Evolutionary conservation across 2,329 filamentous ascomycete genomes (phyloP), one percentile per base, ranked within the genome.

Genomic region (Penicillium italicum): DNA sequence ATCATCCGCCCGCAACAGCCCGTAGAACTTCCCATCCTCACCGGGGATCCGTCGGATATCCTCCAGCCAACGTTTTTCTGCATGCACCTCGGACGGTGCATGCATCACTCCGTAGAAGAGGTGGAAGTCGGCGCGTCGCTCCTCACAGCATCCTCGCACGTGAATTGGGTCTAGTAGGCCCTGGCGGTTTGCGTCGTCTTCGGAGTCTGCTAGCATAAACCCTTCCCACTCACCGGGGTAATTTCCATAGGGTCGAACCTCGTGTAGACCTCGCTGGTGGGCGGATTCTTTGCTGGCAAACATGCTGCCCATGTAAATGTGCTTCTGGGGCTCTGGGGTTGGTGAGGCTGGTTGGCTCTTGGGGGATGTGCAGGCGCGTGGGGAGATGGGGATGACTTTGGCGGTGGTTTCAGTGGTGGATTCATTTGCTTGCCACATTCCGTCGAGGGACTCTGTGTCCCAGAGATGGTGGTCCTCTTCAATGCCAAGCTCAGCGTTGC

Each of bases 381-480:
- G 50, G 12, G 50, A 47, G 10, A 47, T 8, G 9, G n/a, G 26
- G 8, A n/a, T 28, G 12, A 22, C 14, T 2, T 46, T 12, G 14
- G 14, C 10, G 24, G 31, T 9, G 10, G n/a, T 5, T 22, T 5
- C 14, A 18, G 22, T 5, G 37, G 18, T 50, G 4, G n/a, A 20
- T 26, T 18, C 3, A 1, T 33, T 22, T 6, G 26, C 11, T 2
- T 50, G 11, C 40, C 28, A 44, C 5, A 34, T 34, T 7, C 4
- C 4, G 28, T 8, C 9, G 0, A 45, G 9, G 5, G 47, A 41
- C n/a, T 55, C 47, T 31, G 47, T 55, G 22, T 45, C 53, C 53
- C 53, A 55, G 8, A 55, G 41, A 24, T 45, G 26, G 6, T 28
- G 26, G 28, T 55, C 53, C 11, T 55, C 53, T 34, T 55, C 47